A percentile compares a stretch with the other conserved stretches of the same genome.
These are phyloP conservation scores for Cupressus sempervirens DNA, from an alignment of 75 land plant species.

Conservation along the genomic window DNA sequence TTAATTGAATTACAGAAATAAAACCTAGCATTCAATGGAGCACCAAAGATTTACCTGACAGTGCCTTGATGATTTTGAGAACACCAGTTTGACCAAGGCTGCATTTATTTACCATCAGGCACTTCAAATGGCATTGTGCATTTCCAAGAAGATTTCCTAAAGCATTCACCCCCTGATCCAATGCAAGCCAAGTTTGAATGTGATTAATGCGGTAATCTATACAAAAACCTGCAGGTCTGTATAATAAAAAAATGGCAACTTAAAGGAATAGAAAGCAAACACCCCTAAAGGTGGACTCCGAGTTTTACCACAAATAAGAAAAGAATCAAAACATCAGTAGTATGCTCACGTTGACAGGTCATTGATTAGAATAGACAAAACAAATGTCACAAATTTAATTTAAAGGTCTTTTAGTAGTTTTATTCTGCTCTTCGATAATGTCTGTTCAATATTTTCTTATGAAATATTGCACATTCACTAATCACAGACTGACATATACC, in stretches of 20 bases:
- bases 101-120: conserved; percentile 55
- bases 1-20: background rate
- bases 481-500: background rate
- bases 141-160: conserved; percentile 37
- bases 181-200: no score
- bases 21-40: background rate
- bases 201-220: background rate
- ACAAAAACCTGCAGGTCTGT: background rate
- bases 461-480: background rate
- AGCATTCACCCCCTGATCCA: conserved; percentile 44
- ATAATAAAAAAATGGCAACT: background rate
- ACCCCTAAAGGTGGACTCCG: background rate
- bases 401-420: background rate
- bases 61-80: conserved; percentile 45
- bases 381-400: background rate
- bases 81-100: conserved; percentile 59
- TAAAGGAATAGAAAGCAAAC: background rate
- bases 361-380: background rate
- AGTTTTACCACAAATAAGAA: background rate
- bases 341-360: background rate
- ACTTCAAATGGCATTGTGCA: conserved; percentile 42
- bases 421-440: background rate
- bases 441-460: background rate
- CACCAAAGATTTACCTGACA: conserved; percentile 39
- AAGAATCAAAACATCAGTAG: background rate